Base-by-base conservation (phyloP, 164 flowering plant species). In the Dillenia turbinata region DNA sequence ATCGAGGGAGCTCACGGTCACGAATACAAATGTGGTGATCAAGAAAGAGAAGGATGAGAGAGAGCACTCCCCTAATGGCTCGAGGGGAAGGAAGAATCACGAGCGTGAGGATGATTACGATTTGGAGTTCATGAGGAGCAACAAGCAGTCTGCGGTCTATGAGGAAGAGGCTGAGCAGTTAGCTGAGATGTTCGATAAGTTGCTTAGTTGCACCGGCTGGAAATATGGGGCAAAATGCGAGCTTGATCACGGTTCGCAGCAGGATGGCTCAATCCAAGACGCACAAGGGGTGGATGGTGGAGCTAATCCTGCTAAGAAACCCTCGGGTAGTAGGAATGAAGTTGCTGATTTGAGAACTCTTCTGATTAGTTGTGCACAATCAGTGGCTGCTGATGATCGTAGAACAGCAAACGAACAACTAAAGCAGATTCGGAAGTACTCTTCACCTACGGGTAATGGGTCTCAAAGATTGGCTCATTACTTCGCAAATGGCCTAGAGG, bases 271-370 rank as follows among this genome's bases (percentile, higher is more conserved):
- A 33, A 33, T 33, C 7, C 40, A 33, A 33, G 40, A 33, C 40
- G 40, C 40, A 33, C 40, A 64, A 44, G 74, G 61, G 44, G 52
- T 72, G 47, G 59, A 49, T 54, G 61, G 63, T 55, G 75, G 66
- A n/a, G 80, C 68, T 57, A 40, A 51, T 65, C 76, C 66, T 14
- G 59, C 43, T 19, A 81, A 66, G 77, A 74, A 71, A 64, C 72
- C 46, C 40, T 33, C 40, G 45, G 71, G 51, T 1, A 65, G 19
- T 15, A 70, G 22, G 57, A 67, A 59, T 50, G 74, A 69, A 9
- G 65, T 61, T n/a, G 85, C 79, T 44, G 90, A 85, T 61, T 70
- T 85, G 24, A 72, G 81, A 67, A 73, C 78, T 17, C 73, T 85
- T 2, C 62, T 83, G 53, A 65, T 71, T 55, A 67, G 61, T 44